Evolutionary conservation across 306 rosid genomes (phyloP).

Genomic region (Cicer yamashitae): DNA sequence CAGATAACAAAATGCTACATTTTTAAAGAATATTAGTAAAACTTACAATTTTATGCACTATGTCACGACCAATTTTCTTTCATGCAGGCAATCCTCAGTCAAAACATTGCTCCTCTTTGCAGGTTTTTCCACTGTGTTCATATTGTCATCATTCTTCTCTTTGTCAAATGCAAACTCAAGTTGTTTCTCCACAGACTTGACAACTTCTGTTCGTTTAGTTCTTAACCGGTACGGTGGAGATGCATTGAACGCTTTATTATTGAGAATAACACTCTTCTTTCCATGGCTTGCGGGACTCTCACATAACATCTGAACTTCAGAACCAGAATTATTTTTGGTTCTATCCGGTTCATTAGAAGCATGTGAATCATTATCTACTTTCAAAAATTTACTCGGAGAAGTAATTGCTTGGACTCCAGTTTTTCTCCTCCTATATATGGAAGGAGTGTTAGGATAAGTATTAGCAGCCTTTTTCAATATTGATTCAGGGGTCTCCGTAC

Average conservation of each 20-base stretch:
- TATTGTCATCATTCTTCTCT: conserved; percentile 58
- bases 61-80: conserved; percentile 62
- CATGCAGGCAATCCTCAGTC: conserved; percentile 58
- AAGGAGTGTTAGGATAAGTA: conserved; percentile 91
- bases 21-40: conserved; percentile 30
- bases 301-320: conserved; percentile 51
- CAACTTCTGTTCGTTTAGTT: conserved; percentile 75
- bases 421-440: conserved; percentile 85
- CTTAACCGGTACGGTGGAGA: conserved; percentile 95
- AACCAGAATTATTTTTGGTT: conserved; percentile 48
- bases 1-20: conserved; percentile 25
- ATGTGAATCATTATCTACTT: conserved; percentile 48
- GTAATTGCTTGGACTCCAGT: conserved; percentile 48
- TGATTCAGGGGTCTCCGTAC: conserved; percentile 78
- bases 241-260: conserved; percentile 73
- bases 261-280: conserved; percentile 48
- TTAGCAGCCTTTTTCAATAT: conserved; percentile 83
- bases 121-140: conserved; percentile 51
- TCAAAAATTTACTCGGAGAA: conserved; percentile 51
- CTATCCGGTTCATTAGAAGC: conserved; percentile 53
- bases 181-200: conserved; percentile 93
- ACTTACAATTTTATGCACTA: conserved; percentile 62
- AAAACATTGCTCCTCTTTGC: conserved; percentile 48
- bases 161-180: conserved; percentile 77
- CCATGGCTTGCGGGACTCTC: conserved; percentile 61